Conservation (phyloP, 768 basidiomycete genomes). For the Favolaschia claudopus region DNA sequence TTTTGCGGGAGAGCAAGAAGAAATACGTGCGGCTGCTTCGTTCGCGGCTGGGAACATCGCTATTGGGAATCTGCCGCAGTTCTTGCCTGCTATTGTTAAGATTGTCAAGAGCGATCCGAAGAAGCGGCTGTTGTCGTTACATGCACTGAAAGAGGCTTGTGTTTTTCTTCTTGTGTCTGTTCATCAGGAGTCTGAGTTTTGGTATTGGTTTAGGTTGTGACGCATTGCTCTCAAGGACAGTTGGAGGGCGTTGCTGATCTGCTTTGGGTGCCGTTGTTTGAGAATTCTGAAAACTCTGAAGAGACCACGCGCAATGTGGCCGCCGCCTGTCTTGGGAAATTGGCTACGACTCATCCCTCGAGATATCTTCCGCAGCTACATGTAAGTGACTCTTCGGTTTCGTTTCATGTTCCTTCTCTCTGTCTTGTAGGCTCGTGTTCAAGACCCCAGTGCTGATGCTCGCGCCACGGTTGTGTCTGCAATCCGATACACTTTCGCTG, state of each 20-base stretch:
- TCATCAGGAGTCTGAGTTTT: background rate
- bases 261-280: constrained; percentile 92
- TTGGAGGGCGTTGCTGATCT: constrained; percentile 87
- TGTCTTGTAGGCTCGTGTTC: constrained; percentile 65
- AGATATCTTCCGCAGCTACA: constrained; percentile 94
- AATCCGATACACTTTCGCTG: constrained; percentile 92
- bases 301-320: constrained; percentile 95
- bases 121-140: constrained; percentile 85
- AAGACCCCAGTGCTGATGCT: constrained; percentile 71
- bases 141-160: constrained; percentile 90
- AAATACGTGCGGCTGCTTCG: constrained; percentile 88
- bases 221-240: constrained; percentile 86
- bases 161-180: background rate
- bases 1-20: constrained; percentile 83
- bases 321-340: constrained; percentile 94
- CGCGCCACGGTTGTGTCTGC: constrained; percentile 92
- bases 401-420: background rate
- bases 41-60: constrained; percentile 97
- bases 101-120: constrained; percentile 77
- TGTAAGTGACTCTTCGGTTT: constrained; percentile 48
- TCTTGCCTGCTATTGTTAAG: constrained; percentile 85
- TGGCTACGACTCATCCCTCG: constrained; percentile 90
- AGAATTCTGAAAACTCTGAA: constrained; percentile 88
- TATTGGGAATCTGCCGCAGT: constrained; percentile 88
- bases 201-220: constrained; percentile 72